Evolutionary conservation across 73 alveolate species (phyloP).

Genomic region (Paraurostyla sp.): DNA sequence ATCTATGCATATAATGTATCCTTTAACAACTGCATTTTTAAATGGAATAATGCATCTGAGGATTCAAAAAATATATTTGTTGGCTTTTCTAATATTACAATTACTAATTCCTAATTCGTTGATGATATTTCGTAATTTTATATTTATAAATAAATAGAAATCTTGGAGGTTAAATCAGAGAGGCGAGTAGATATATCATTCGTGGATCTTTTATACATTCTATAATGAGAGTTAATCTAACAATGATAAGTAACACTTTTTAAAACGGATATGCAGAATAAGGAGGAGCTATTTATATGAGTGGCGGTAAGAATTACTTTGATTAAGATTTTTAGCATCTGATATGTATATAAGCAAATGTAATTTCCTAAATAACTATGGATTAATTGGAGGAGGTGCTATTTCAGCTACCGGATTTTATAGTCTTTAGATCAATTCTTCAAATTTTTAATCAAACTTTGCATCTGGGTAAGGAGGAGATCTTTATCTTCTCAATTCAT

Average conservation of each 20-base stretch:
- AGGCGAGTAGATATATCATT: neutral
- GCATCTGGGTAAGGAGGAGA: neutral
- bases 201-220: neutral
- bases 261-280: neutral
- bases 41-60: neutral
- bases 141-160: neutral
- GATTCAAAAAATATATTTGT: constrained; percentile 3
- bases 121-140: neutral
- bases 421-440: neutral
- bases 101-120: neutral
- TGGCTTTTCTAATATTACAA: constrained; percentile 1
- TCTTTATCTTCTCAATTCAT: neutral
- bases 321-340: too few species aligned
- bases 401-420: neutral
- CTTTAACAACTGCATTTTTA: neutral
- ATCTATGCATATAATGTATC: neutral
- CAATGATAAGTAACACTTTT: neutral
- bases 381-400: too few species aligned
- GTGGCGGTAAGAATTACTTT: neutral
- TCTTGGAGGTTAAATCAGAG: neutral
- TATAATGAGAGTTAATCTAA: neutral
- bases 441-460: neutral
- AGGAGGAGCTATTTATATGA: neutral
- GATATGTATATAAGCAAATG: too few species aligned
- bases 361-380: too few species aligned